phyloP scores from a whole-genome alignment of 805 yeast genomes.

The Lachancea meyersii region DNA sequence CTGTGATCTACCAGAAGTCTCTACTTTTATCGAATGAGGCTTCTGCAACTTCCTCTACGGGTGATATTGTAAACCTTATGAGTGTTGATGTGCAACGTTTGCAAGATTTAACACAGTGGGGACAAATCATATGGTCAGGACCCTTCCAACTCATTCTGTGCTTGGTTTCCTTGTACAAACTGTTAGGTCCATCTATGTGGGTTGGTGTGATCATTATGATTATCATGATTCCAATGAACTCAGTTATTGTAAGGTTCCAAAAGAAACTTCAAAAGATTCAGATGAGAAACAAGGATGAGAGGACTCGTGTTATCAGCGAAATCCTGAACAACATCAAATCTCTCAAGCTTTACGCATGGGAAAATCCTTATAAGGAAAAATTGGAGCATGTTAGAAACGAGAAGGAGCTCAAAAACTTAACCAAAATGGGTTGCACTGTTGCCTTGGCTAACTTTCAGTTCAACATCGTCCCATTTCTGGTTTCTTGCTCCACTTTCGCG shows the following conservation, averaged over 20 bases:
- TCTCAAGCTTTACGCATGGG: conserved; percentile 94
- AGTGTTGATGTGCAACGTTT: conserved; percentile 87
- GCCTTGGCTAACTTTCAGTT: conserved; percentile 73
- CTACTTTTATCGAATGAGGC: conserved; percentile 66
- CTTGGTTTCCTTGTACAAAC: conserved; percentile 59
- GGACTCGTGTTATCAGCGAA: conserved; percentile 85
- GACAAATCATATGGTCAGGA: conserved; percentile 84
- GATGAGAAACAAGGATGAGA: conserved; percentile 85
- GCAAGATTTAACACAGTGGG: conserved; percentile 73
- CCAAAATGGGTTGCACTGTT: conserved; percentile 61
- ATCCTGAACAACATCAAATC: conserved; percentile 88
- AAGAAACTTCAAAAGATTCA: conserved; percentile 72
- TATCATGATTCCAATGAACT: conserved; percentile 74
- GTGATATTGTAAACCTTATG: conserved; percentile 92
- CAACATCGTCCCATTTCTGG: conserved; percentile 82
- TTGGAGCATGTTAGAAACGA: conserved; percentile 80
- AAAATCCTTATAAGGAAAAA: conserved; percentile 68
- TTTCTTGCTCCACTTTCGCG: conserved; percentile 85
- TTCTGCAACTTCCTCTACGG: conserved; percentile 66
- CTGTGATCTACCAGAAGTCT: conserved; percentile 63
- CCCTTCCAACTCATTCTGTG: conserved; percentile 83
- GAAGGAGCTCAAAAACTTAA: conserved; percentile 71
- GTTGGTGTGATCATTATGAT: conserved; percentile 80
- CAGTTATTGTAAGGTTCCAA: conserved; percentile 58
- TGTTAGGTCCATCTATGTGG: conserved; percentile 92